phyloP scores from a whole-genome alignment of 352 stramenopile species.

The Achlya hypogyna region DNA sequence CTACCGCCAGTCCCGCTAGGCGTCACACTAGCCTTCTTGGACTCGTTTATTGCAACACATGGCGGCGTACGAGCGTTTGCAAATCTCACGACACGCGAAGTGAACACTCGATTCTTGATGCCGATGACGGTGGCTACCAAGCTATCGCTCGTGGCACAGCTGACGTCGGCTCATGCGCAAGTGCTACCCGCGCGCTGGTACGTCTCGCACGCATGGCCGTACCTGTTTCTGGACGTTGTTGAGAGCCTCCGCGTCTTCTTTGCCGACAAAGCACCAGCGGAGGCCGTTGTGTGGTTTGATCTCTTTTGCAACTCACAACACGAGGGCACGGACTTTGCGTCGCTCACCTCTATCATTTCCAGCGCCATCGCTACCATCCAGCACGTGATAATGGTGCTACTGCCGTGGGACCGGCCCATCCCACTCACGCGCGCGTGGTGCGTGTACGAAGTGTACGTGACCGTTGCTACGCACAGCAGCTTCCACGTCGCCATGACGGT shows the following conservation, averaged over 20 bases:
- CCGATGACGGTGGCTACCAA: not conserved
- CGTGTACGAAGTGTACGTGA: slow-evolving; percentile 16
- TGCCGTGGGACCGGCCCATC: slow-evolving; percentile 4
- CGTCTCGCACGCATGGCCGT: slow-evolving; percentile 11
- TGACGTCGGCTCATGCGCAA: not conserved
- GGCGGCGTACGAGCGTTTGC: slow-evolving; percentile 9
- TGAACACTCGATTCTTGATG: not conserved
- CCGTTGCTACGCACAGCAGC: not conserved
- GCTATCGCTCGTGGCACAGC: not conserved
- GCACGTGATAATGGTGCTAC: slow-evolving; percentile 8
- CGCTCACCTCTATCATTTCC: not conserved
- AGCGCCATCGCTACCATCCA: not conserved
- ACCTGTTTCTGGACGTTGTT: slow-evolving; percentile 10
- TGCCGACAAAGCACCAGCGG: not conserved
- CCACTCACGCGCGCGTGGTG: slow-evolving; percentile 9
- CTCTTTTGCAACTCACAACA: slow-evolving; percentile 9
- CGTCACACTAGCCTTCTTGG: not conserved
- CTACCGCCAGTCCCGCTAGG: not conserved
- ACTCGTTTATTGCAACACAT: not conserved
- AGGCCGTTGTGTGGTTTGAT: slow-evolving; percentile 1
- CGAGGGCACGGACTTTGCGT: not conserved
- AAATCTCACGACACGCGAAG: not conserved
- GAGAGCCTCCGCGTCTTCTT: not conserved
- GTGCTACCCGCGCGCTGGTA: slow-evolving; percentile 6
- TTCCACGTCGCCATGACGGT: slow-evolving; percentile 10